Evolutionary conservation across 148 eudicot genomes (phyloP), one percentile per base, ranked within the genome.

Genomic region (Drosera capensis): DNA sequence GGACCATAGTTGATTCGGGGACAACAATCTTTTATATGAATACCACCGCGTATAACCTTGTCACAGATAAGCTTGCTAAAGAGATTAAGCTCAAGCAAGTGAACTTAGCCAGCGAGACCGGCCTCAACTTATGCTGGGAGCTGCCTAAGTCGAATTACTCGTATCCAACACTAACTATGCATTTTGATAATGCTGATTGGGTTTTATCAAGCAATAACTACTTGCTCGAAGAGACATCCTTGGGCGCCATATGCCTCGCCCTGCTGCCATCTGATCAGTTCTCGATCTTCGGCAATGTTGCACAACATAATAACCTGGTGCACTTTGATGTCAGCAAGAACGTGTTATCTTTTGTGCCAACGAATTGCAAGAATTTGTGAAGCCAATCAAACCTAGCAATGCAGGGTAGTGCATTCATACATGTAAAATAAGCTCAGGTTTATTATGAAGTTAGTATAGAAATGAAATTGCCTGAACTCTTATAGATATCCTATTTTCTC

Each of bases 1-100:
- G 96, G 18, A 41, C 83, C 64, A 83, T 83, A 26, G 72, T 88
- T n/a, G 96, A 88, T 48, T 88, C 96, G 0, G 94, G 96, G 39
- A 88, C 96, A 0, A 81, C 96, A 5, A 66, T 86, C 9, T 70
- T 92, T 0, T 78, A 75, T 48, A 49, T 86, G 8, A 80, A 73
- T 23, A 47, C 60, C 20, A 59, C 59, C 17, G 74, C 76, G 9
- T 82, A 66, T 23, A 68, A 64, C 39, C 38, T 55, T 14, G 51
- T 71, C 3, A 81, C 60, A 22, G 59, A 74, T 20, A 82, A 62
- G 46, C 79, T 82, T 20, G 52, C 39, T 23, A 59, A 72, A 7
- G 80, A 75, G 51, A 55, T 63, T 30, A 56, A 75, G 40, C 67
- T 79, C 8, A 34, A 34, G 14, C 64, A 71, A 3, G 60, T 73